phyloP scores from a whole-genome alignment of 371 early-diverging fungal species.

The Aphelidium insulamus region DNA sequence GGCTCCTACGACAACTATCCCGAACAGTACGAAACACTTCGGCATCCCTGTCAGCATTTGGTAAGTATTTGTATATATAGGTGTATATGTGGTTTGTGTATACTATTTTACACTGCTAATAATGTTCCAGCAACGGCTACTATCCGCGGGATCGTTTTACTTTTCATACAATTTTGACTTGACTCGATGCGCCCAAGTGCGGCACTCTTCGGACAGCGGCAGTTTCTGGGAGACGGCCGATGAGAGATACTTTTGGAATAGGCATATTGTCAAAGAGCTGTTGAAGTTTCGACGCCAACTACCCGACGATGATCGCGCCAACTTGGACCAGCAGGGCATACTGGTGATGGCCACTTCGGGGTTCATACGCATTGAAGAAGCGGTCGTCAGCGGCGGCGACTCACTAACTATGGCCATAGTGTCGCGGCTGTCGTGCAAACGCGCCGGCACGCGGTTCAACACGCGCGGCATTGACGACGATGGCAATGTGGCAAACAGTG shows the following conservation, averaged over 20 bases:
- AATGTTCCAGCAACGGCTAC: too few species aligned
- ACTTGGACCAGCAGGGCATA: constrained; percentile 42
- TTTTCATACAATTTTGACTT: constrained; percentile 51
- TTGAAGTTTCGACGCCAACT: constrained; percentile 49
- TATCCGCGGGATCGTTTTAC: constrained; percentile 19
- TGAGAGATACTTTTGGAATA: constrained; percentile 73
- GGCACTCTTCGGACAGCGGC: neutral
- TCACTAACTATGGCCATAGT: constrained; percentile 42
- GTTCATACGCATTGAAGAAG: neutral
- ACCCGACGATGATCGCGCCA: constrained; percentile 25
- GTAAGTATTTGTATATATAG: neutral
- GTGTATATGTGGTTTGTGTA: neutral
- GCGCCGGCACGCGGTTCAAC: constrained; percentile 86
- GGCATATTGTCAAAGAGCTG: constrained; percentile 45
- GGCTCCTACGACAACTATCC: too few species aligned
- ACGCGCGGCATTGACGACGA: constrained; percentile 90
- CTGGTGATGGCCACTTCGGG: constrained; percentile 15
- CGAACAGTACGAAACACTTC: neutral
- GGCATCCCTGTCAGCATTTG: neutral
- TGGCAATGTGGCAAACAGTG: constrained; percentile 94
- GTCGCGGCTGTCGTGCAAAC: constrained; percentile 74
- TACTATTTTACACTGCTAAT: neutral
- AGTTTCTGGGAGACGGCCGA: constrained; percentile 10
- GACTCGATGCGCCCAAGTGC: constrained; percentile 33
- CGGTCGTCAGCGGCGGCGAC: constrained; percentile 11